Evolutionary conservation across 176 grass and related monocot genomes (phyloP).

Genomic region (Phragmites australis): DNA sequence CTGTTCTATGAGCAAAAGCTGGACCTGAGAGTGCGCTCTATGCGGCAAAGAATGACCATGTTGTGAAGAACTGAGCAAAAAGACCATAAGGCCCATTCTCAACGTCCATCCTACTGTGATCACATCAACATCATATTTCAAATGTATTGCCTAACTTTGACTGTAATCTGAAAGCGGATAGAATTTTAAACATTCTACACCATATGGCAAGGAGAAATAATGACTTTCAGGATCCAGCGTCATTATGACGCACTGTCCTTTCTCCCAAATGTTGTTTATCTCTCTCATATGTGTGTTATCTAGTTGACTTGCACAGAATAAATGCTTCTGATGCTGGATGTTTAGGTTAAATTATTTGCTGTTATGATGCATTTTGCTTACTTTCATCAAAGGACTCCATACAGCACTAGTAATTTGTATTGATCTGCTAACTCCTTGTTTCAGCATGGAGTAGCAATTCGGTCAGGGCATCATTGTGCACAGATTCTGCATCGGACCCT

Average conservation of each 20-base stretch:
- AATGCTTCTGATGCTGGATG: neutral
- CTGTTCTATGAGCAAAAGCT: too few species aligned
- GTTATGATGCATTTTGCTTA: neutral
- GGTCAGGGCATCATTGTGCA: constrained; percentile 94
- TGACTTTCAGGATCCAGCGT: neutral
- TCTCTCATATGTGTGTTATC: neutral
- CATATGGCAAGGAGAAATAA: too few species aligned
- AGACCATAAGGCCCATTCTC: too few species aligned
- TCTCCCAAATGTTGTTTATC: neutral
- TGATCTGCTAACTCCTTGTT: constrained; percentile 40
- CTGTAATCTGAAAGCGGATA: constrained; percentile 38
- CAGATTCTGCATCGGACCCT: constrained; percentile 76
- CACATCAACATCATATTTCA: too few species aligned
- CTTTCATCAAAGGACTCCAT: neutral
- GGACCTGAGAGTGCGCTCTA: too few species aligned
- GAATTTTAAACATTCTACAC: too few species aligned
- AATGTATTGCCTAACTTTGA: constrained; percentile 17
- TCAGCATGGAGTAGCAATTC: constrained; percentile 82
- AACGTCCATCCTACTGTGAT: too few species aligned
- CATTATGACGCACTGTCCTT: neutral
- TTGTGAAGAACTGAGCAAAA: too few species aligned
- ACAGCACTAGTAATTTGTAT: neutral
- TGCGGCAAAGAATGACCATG: too few species aligned
- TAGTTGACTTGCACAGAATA: constrained; percentile 38
- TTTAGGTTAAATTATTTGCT: neutral